These are phyloP conservation scores for Hypoxylon crocopeplum DNA, from an alignment of 495 filamentous ascomycete genomes.

Conservation along the genomic window DNA sequence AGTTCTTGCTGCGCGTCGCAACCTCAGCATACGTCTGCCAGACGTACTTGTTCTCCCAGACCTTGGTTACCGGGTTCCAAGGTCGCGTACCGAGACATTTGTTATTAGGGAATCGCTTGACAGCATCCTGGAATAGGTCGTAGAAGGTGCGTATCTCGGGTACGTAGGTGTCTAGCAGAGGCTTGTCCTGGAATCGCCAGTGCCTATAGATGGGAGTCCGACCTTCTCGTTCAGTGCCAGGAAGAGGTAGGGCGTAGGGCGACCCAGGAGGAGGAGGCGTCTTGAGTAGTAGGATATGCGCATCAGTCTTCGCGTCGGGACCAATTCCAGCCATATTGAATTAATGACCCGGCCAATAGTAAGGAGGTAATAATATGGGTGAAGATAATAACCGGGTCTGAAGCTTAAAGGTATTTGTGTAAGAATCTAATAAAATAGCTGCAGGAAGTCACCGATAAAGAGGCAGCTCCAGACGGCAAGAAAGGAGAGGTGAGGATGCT, in stretches of 20 bases:
- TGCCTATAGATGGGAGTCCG: slow-evolving; percentile 82
- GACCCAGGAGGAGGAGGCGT: slow-evolving; percentile 64
- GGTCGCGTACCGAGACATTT: slow-evolving; percentile 82
- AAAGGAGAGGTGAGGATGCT: too few species aligned
- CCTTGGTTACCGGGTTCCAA: slow-evolving; percentile 77
- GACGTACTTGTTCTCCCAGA: slow-evolving; percentile 73
- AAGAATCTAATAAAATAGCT: too few species aligned
- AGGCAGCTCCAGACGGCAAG: too few species aligned
- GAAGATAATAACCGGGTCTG: too few species aligned
- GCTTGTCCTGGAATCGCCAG: slow-evolving; percentile 74
- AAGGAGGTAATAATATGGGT: too few species aligned
- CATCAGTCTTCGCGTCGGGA: slow-evolving; percentile 39
- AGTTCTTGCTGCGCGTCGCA: slow-evolving; percentile 77
- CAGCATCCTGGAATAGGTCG: slow-evolving; percentile 79
- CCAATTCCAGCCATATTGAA: slow-evolving; percentile 25
- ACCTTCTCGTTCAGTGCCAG: slow-evolving; percentile 74
- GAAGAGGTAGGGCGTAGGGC: slow-evolving; percentile 71
- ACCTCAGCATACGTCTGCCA: slow-evolving; percentile 88
- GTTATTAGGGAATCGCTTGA: slow-evolving; percentile 61
- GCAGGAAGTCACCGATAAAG: too few species aligned
- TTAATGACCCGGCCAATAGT: not conserved
- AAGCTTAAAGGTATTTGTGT: too few species aligned
- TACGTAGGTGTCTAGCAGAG: slow-evolving; percentile 74
- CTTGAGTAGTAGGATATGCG: slow-evolving; percentile 52
- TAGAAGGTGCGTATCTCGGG: slow-evolving; percentile 75